Evolutionary conservation across 495 filamentous ascomycete genomes (phyloP), one percentile per base, ranked within the genome.

Genomic region (Daldinia childiae): DNA sequence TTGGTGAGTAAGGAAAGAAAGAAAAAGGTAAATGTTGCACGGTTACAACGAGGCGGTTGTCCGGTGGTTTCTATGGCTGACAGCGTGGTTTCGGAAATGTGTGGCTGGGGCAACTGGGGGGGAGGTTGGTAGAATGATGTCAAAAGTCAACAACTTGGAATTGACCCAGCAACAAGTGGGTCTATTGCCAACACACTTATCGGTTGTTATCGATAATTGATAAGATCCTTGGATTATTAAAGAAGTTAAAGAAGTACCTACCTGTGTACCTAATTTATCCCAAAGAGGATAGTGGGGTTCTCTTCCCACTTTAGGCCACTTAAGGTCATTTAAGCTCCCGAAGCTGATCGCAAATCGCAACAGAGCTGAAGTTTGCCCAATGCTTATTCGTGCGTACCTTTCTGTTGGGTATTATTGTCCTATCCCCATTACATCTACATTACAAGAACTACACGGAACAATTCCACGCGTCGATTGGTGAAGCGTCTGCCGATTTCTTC

Each of bases 141-240:
- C 65, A 74, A 71, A 71, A 75, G 68, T 77, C 75, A 77, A 77
- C 67, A 77, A 67, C 51, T 38, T 27, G 12, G 3, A 24, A 71
- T 67, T 73, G 73, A 68, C 75, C 73, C 34, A 72, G 75, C 75
- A 77, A 77, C 75, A 36, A 36, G 34, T 36, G 34, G 34, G 34
- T 4, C 34, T 4, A 36, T 4, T 58, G 59, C 6, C 26, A 8
- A 11, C 29, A 36, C 15, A 36, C 34, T 36, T 36, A 36, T 57
- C n/a, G 15, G 9, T 7, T n/a, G 11, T 9, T 59, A 68, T 34
- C 32, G 32, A 34, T 34, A 34, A 34, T 64, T 64, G 63, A 60
- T 67, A 50, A 9, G 48, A 4, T 2, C 11, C 11, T 48, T 11
- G 4, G 8, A 34, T 8, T n/a, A n/a, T n/a, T n/a, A n/a, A n/a